Conservation (phyloP, 2,329 filamentous ascomycete genomes). For the Microsporum canis region DNA sequence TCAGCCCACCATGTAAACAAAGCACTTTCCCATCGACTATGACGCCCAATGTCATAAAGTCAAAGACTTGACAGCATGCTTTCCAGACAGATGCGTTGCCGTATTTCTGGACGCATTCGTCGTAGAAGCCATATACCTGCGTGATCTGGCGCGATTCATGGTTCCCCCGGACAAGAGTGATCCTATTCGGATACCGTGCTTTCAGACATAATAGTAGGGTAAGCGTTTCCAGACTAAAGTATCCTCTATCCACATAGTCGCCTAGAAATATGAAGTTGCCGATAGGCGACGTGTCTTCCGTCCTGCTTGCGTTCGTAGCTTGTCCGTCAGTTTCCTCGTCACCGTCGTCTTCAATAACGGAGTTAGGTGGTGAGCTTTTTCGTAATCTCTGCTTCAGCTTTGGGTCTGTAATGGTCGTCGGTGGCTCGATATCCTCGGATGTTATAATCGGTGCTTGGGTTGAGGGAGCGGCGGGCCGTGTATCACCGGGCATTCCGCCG, state of each 20-base stretch:
- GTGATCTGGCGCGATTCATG: conserved; percentile 99
- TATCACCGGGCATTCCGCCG: conserved; percentile 95
- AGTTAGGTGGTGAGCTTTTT: conserved; percentile 3
- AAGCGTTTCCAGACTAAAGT: conserved; percentile 97
- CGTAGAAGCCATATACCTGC: conserved; percentile 98
- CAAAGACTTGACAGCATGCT: conserved; percentile 97
- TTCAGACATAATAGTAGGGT: conserved; percentile 55
- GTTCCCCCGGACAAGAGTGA: conserved; percentile 96
- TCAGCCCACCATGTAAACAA: conserved; percentile 92
- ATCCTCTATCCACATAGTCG: conserved; percentile 96
- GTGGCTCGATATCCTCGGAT: conserved; percentile 11
- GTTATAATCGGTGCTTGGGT: conserved; percentile 15
- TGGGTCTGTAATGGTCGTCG: conserved; percentile 11
- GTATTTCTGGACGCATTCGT: conserved; percentile 97
- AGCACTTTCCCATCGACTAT: conserved; percentile 99
- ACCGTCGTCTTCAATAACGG: neutral
- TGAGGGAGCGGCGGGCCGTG: conserved; percentile 58
- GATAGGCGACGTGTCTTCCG: neutral
- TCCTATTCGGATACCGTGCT: conserved; percentile 83
- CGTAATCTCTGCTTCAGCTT: conserved; percentile 8
- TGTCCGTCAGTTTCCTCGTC: neutral
- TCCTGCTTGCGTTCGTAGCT: neutral
- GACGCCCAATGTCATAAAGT: conserved; percentile 92
- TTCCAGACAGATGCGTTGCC: conserved; percentile 99
- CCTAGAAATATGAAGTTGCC: conserved; percentile 42